These are phyloP conservation scores for Debaryomyces castellii DNA, from an alignment of 805 yeast genomes.

Conservation along the genomic window DNA sequence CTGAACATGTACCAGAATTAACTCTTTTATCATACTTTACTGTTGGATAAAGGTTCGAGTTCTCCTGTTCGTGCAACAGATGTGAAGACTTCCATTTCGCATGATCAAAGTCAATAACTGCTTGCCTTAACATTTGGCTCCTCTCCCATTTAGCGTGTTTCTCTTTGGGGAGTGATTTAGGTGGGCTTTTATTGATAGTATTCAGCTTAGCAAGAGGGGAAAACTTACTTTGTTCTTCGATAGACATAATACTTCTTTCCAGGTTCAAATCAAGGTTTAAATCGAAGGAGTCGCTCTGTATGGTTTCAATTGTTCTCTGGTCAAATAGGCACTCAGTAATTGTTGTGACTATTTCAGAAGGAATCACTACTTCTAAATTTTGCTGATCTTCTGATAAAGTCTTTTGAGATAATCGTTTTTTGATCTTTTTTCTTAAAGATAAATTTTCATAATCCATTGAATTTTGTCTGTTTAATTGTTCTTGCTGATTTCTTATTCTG, in stretches of 20 bases:
- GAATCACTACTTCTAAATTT: not conserved
- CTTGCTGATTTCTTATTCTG: not conserved
- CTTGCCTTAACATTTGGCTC: constrained; percentile 16
- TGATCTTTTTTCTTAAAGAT: constrained; percentile 5
- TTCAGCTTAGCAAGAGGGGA: constrained; percentile 7
- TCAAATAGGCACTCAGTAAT: constrained; percentile 6
- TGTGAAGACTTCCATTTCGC: constrained; percentile 6
- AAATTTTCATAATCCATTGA: not conserved
- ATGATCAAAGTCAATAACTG: constrained; percentile 9
- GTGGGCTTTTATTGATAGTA: constrained; percentile 8
- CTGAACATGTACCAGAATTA: not conserved
- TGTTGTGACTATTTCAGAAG: constrained; percentile 3
- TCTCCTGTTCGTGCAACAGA: not conserved
- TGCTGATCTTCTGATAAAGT: not conserved
- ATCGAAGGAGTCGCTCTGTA: not conserved
- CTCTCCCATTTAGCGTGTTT: constrained; percentile 18
- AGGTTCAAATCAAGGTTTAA: constrained; percentile 2
- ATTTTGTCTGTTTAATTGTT: not conserved
- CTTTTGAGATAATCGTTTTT: constrained; percentile 3
- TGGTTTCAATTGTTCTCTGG: not conserved
- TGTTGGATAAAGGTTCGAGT: not conserved
- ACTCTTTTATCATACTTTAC: not conserved
- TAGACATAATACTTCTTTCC: not conserved
- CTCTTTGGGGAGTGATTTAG: constrained; percentile 10
- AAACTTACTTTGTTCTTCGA: not conserved